Evolutionary conservation across 2,329 filamentous ascomycete species (phyloP).

Genomic region (Penicillium sp.): DNA sequence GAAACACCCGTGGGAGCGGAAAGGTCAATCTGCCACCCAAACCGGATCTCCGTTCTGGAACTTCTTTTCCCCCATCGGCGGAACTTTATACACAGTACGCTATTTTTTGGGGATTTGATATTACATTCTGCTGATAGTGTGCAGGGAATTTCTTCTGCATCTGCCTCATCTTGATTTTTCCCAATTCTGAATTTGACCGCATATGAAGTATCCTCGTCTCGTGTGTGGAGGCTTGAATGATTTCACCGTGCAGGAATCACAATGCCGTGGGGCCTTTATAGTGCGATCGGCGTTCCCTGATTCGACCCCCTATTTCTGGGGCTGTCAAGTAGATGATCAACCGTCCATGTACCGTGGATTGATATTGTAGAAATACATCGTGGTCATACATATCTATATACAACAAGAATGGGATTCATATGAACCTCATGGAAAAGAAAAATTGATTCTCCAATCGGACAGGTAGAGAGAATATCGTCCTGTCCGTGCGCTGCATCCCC

Average conservation of each 20-base stretch:
- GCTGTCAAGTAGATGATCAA: neutral
- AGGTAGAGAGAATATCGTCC: neutral
- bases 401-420: conserved; percentile 2
- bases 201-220: too few relatives aligned
- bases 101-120: too few relatives aligned
- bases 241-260: conserved; percentile 14
- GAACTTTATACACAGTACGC: too few relatives aligned
- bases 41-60: conserved; percentile 7
- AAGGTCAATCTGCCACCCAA: conserved; percentile 12
- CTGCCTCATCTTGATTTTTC: too few relatives aligned
- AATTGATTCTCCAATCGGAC: conserved; percentile 1
- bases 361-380: neutral
- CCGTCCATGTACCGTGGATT: neutral
- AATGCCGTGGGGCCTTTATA: conserved; percentile 11
- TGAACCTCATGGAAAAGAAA: conserved; percentile 1
- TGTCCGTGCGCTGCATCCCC: conserved; percentile 17
- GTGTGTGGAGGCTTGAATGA: neutral
- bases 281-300: conserved; percentile 15
- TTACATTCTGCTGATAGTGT: too few relatives aligned
- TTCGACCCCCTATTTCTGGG: conserved; percentile 10
- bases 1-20: conserved; percentile 16
- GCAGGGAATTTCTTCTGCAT: too few relatives aligned
- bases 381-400: neutral
- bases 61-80: neutral
- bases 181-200: too few relatives aligned